Conservation (phyloP, 495 filamentous ascomycete species). For the Penicillium ucsense region DNA sequence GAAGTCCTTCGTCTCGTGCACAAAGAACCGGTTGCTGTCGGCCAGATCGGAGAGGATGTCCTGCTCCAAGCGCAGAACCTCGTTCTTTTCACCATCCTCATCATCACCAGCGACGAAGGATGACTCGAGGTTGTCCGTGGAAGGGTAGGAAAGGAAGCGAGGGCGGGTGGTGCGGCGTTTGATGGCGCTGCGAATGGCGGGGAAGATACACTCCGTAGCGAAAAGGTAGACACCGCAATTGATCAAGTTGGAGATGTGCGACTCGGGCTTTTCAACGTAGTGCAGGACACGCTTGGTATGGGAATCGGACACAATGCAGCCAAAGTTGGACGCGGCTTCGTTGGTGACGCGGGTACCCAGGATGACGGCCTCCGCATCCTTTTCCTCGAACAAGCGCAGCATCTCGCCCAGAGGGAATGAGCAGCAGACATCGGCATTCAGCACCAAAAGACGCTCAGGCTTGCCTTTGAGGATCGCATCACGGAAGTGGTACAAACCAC, state of each 20-base stretch:
- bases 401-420: constrained; percentile 95
- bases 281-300: constrained; percentile 94
- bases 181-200: constrained; percentile 88
- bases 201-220: constrained; percentile 90
- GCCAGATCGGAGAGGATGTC: constrained; percentile 95
- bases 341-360: constrained; percentile 87
- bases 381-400: constrained; percentile 86
- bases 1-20: constrained; percentile 97
- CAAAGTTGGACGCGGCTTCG: constrained; percentile 90
- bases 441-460: constrained; percentile 89
- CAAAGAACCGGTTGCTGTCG: constrained; percentile 96
- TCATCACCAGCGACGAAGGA: constrained; percentile 64
- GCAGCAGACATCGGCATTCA: constrained; percentile 99
- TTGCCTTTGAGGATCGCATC: constrained; percentile 96
- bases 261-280: constrained; percentile 99
- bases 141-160: constrained; percentile 86
- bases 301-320: constrained; percentile 92
- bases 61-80: constrained; percentile 92
- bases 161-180: constrained; percentile 90
- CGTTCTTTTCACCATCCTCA: constrained; percentile 67
- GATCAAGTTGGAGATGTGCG: constrained; percentile 96
- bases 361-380: constrained; percentile 95
- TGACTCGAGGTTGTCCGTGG: constrained; percentile 82
- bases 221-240: constrained; percentile 99
- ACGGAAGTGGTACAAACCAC: constrained; percentile 97